Base-by-base conservation (phyloP, 805 yeast genomes). In the Candida parachauliodes region DNA sequence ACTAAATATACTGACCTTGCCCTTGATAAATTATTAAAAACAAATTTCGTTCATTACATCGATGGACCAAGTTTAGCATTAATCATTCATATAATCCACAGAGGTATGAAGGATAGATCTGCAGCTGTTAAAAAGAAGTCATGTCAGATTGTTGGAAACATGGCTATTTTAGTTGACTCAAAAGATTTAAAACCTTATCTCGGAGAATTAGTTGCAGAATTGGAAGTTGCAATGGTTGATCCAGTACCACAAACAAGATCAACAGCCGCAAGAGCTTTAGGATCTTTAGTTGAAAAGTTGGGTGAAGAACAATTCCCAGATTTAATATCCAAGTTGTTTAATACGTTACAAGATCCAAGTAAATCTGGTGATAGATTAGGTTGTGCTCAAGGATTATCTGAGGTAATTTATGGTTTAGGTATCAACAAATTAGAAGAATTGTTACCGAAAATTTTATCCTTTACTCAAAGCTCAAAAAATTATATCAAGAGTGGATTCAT, bases 171-270 rank as follows among this genome's bases (percentile, higher is more conserved):
- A 51, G 96, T 95, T 12, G 98, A 91, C 51, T 72, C 87, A 12
- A 78, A 76, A 48, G 98, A 93, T 58, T 70, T 93, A 43, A 62
- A 78, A 36, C 97, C 96, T 18, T 93, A 93, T 62, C 68, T 93
- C 51, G 75, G 79, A 16, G 77, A 79, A 29, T 70, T 93, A 49
- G 82, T 91, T 30, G 72, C 79, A 8, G 96, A 88, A 50, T 75
- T 93, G 43, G 95, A 93, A 59, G 71, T 76, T 29, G 95, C 98
- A 5, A 91, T 93, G 95, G 96, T 94, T 35, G 99, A 93, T 51
- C 98, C 98, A 1, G 98, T 93, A 36, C 96, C 98, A 22, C 86
- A 81, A 28, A 93, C 99, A 0, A 79, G 98, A 58, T 94, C 98
- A 1, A 93, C 96, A 15, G 98, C 98, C 17, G 89, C 97, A 15